These are phyloP conservation scores for Paxillus rubicundulus DNA, from an alignment of 768 basidiomycete genomes.

Conservation along the genomic window DNA sequence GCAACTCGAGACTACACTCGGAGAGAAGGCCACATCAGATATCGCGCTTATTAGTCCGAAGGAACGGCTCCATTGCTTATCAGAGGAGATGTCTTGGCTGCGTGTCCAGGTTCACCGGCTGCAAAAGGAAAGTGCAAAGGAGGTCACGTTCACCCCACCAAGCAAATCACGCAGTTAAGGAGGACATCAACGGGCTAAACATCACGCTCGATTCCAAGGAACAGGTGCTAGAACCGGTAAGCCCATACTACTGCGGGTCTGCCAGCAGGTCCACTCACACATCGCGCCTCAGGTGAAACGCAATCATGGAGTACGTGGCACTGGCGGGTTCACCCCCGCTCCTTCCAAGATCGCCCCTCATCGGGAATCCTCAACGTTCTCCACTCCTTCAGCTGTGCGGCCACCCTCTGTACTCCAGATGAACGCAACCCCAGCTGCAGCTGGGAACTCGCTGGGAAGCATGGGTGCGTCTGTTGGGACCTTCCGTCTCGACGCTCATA, in stretches of 20 bases:
- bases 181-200: constrained; percentile 81
- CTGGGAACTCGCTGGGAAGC: constrained; percentile 35
- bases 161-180: constrained; percentile 66
- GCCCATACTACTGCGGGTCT: constrained; percentile 24
- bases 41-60: constrained; percentile 46
- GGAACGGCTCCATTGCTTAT: constrained; percentile 48
- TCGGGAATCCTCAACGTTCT: constrained; percentile 57
- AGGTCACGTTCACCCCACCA: constrained; percentile 73
- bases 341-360: constrained; percentile 39
- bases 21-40: constrained; percentile 57
- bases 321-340: constrained; percentile 56
- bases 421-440: constrained; percentile 31
- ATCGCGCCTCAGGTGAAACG: constrained; percentile 54
- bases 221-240: constrained; percentile 86
- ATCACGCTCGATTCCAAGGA: constrained; percentile 93
- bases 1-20: constrained; percentile 48
- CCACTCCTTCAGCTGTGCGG: constrained; percentile 47
- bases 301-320: constrained; percentile 53
- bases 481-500: constrained; percentile 41
- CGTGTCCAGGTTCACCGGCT: constrained; percentile 64
- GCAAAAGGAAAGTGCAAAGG: constrained; percentile 82
- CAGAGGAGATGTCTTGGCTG: constrained; percentile 59
- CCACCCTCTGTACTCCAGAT: constrained; percentile 55
- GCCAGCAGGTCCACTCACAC: not conserved
- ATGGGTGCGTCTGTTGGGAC: constrained; percentile 50